Evolutionary conservation across 768 basidiomycete species (phyloP), one percentile per base, ranked within the genome.

Genomic region (Lactarius sanguifluus): DNA sequence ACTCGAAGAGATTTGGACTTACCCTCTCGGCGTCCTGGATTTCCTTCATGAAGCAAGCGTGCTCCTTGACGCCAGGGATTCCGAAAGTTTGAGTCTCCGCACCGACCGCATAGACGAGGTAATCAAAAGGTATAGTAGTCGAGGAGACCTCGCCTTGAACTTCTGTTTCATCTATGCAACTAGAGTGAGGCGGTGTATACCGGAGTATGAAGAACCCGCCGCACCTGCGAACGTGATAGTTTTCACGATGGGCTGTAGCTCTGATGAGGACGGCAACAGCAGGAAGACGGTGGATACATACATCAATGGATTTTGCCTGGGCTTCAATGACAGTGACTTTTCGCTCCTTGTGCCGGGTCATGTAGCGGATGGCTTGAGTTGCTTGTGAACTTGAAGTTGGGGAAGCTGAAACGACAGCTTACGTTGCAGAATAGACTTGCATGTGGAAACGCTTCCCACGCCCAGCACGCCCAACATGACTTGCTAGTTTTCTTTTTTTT

Each of bases 11-110:
- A 60, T 9, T 34, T 18, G 5, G 18, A 68, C 78, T 47, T 71
- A 93, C 91, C 79, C 86, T 87, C 79, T 97, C 95, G 32, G 96
- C 97, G 76, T 98, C 97, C 62, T 83, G 80, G n/a, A 97, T 78
- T 76, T 99, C 97, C 81, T 98, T 99, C 88, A 98, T 92, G 83
- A 97, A 98, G 77, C 93, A 96, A 1, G 93, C 91, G 76, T 98
- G 79, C 74, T 98, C 92, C 73, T 88, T 85, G 40, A 98, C 96
- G 71, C 96, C 97, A 40, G 93, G 92, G 72, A 98, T 98, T 65
- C 94, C 92, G 75, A 96, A 96, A 0, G 94, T 96, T 77, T 96
- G 94, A 0, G 88, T 89, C 75, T 98, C 96, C 0, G 96, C 94
- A 25, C 97, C 97, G 67, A 98, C 93, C 9, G 92, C 96, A 76